phyloP scores from a whole-genome alignment of 768 basidiomycete genomes.

The Termitomyces sp. region DNA sequence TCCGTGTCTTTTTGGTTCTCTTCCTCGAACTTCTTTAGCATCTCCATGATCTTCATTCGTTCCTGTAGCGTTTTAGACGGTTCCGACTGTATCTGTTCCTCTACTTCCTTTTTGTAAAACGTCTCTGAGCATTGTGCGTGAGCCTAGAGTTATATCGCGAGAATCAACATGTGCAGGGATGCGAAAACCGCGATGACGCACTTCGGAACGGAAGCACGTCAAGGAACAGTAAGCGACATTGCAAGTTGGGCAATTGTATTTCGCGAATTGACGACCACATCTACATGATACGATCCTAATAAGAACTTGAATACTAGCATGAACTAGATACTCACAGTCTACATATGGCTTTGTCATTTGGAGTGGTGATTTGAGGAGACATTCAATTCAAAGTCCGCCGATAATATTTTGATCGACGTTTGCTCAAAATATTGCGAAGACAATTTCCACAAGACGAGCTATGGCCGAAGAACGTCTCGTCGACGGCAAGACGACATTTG shows the following conservation, averaged over 20 bases:
- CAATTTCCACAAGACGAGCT: background rate
- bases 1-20: constrained; percentile 35
- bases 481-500: constrained; percentile 47
- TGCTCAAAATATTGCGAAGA: background rate
- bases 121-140: constrained; percentile 78
- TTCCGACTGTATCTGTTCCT: constrained; percentile 53
- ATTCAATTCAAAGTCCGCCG: constrained; percentile 23
- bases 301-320: background rate
- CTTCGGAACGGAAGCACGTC: constrained; percentile 73
- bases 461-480: constrained; percentile 48
- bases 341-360: constrained; percentile 32
- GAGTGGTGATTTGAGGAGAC: constrained; percentile 11
- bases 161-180: constrained; percentile 3
- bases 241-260: constrained; percentile 81
- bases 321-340: constrained; percentile 35
- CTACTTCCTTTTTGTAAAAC: constrained; percentile 77
- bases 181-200: constrained; percentile 28
- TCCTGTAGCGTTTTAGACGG: constrained; percentile 58
- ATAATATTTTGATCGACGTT: constrained; percentile 16
- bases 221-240: constrained; percentile 81
- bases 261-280: constrained; percentile 71
- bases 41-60: constrained; percentile 59
- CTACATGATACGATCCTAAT: constrained; percentile 29
- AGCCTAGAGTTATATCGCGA: constrained; percentile 25
- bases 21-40: constrained; percentile 73